Percentiles rank a stretch among this genome's conserved stretches.
Conservation (phyloP, 345 rosid genomes). For the Pistacia vera region DNA sequence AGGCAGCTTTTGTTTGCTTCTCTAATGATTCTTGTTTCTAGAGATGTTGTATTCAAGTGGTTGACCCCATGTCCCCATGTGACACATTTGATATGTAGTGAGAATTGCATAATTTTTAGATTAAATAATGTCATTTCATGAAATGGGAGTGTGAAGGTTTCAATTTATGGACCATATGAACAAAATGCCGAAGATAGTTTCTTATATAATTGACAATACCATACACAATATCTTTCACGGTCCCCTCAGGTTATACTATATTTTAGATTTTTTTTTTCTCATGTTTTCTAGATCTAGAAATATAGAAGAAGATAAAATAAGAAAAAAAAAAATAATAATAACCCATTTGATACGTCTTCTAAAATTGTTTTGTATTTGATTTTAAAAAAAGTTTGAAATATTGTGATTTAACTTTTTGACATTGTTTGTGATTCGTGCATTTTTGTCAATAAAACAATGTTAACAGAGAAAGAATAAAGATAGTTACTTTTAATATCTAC, state of each 20-base stretch:
- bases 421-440: too few species aligned
- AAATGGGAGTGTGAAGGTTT: neutral
- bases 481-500: too few species aligned
- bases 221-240: neutral
- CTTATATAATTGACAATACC: neutral
- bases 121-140: neutral
- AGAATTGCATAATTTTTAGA: neutral
- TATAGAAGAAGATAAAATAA: too few species aligned
- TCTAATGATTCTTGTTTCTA: conserved; percentile 6
- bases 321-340: too few species aligned
- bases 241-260: neutral
- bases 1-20: neutral
- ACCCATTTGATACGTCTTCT: neutral
- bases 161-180: neutral
- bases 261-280: too few species aligned
- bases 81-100: neutral
- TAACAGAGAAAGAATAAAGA: too few species aligned
- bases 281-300: neutral
- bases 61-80: neutral
- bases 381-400: too few species aligned
- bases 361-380: too few species aligned
- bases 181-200: neutral
- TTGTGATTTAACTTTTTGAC: too few species aligned
- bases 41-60: neutral
- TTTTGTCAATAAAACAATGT: too few species aligned